Conservation (phyloP, 2,329 filamentous ascomycete genomes). For the Seiridium unicorne region DNA sequence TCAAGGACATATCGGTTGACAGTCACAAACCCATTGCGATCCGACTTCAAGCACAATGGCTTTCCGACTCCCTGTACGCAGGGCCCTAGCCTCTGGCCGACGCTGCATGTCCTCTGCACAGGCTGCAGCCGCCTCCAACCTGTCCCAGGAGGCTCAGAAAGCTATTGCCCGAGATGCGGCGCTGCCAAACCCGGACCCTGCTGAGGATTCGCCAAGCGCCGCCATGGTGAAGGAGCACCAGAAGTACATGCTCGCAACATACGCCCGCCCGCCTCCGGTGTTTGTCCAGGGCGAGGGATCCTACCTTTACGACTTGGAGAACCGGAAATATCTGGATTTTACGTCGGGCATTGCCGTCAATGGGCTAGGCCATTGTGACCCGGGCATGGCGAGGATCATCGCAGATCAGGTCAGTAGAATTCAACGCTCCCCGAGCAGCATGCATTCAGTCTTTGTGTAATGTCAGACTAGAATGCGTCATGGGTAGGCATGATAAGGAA, state of each 20-base stretch:
- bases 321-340: conserved; percentile 87
- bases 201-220: conserved; percentile 49
- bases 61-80: conserved; percentile 20
- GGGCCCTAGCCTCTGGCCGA: conserved; percentile 15
- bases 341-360: conserved; percentile 97
- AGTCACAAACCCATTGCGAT: neutral
- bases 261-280: conserved; percentile 84
- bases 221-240: conserved; percentile 72
- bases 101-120: conserved; percentile 23
- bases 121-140: conserved; percentile 20
- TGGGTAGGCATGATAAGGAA: neutral
- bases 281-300: conserved; percentile 87
- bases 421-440: neutral
- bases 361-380: conserved; percentile 85
- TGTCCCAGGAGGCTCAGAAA: conserved; percentile 20
- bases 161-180: conserved; percentile 24
- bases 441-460: too few relatives aligned
- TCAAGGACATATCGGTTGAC: too few relatives aligned
- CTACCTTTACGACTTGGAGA: conserved; percentile 87
- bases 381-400: conserved; percentile 72
- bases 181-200: conserved; percentile 28
- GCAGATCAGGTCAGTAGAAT: conserved; percentile 63
- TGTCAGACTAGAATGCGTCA: too few relatives aligned
- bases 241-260: conserved; percentile 94
- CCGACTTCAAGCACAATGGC: conserved; percentile 18